Evolutionary conservation across 169 alveolate genomes (phyloP).

Genomic region (Eimeria maxima): DNA sequence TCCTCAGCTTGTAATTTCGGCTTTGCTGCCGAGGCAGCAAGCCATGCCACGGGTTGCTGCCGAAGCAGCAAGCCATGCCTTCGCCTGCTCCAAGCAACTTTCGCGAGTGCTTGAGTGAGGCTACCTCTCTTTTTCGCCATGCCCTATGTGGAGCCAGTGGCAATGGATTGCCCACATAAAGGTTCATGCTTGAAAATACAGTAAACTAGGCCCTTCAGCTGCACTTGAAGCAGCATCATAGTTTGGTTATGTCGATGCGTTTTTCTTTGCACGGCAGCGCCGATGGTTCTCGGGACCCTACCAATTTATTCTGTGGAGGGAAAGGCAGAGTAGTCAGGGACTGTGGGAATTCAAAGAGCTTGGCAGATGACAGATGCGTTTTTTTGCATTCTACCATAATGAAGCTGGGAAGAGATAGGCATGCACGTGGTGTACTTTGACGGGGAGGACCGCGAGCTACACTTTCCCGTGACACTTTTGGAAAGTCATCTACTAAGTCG

Average conservation of each 20-base stretch:
- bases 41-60: not conserved
- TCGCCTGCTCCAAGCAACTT: conserved; percentile 2
- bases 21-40: not conserved
- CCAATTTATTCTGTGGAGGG: not conserved
- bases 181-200: not conserved
- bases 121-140: conserved; percentile 8
- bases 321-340: not conserved
- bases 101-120: not conserved
- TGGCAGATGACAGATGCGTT: not conserved
- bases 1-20: not conserved
- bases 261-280: not conserved
- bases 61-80: conserved; percentile 8
- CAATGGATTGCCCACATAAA: conserved; percentile 7
- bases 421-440: too few species aligned
- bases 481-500: too few species aligned
- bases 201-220: not conserved
- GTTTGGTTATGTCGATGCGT: not conserved
- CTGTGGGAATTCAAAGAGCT: not conserved
- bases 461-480: too few species aligned
- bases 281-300: not conserved
- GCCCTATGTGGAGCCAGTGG: conserved; percentile 9
- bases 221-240: not conserved
- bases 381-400: not conserved
- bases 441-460: too few species aligned
- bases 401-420: not conserved